Percentiles rank a stretch among this genome's conserved stretches.
Evolutionary conservation across 2,329 filamentous ascomycete genomes (phyloP).

Genomic region (Arthrobotrys conoides): DNA sequence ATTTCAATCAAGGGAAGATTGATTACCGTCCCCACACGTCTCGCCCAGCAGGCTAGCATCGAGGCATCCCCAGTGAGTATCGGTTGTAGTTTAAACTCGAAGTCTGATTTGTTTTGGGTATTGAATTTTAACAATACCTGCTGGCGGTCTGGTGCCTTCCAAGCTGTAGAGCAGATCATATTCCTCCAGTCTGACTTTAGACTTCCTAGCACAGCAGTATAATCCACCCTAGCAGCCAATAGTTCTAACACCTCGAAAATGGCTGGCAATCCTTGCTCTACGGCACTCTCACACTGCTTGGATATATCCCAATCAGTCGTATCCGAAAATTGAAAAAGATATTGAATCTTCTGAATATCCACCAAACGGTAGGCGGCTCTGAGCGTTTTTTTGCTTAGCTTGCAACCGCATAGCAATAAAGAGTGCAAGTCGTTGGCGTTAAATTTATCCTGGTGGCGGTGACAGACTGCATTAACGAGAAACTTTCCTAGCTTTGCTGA

Average conservation of each 20-base stretch:
- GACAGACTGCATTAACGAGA: not conserved
- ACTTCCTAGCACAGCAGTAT: too few relatives aligned
- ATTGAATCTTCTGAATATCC: not conserved
- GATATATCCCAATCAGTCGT: not conserved
- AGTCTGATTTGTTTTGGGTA: too few relatives aligned
- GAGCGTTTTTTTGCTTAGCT: not conserved
- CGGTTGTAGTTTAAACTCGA: too few relatives aligned
- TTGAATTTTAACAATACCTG: too few relatives aligned
- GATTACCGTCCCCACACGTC: not conserved
- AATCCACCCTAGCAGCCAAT: too few relatives aligned
- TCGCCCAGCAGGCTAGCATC: not conserved
- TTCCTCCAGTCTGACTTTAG: too few relatives aligned
- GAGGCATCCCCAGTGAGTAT: too few relatives aligned
- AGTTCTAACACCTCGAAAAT: not conserved
- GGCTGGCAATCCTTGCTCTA: not conserved
- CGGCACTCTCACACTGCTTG: not conserved
- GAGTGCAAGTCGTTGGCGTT: not conserved
- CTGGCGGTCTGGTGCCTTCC: too few relatives aligned
- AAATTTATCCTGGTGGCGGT: not conserved
- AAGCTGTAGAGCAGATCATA: too few relatives aligned
- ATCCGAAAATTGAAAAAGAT: not conserved
- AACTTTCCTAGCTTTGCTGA: not conserved
- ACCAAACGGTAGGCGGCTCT: too few relatives aligned
- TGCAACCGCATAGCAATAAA: conserved; percentile 2
- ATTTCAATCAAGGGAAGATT: not conserved